Conservation (phyloP, 2,329 filamentous ascomycete species). For the Microcyclospora pomicola region DNA sequence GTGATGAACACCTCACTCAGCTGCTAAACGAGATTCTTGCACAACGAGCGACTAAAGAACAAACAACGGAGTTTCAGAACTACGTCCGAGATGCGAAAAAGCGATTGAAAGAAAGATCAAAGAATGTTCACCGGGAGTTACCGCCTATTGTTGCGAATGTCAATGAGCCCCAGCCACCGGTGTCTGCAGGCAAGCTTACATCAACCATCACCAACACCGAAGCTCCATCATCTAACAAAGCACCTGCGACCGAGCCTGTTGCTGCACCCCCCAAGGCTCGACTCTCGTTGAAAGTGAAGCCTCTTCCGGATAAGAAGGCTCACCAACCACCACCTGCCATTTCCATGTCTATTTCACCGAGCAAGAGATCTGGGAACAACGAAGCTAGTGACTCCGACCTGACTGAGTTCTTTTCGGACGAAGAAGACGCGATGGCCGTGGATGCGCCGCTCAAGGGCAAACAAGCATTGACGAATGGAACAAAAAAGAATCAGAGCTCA, state of each 20-base stretch:
- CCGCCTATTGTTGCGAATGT: constrained; percentile 18
- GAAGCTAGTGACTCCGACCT: constrained; percentile 15
- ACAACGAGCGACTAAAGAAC: constrained; percentile 25
- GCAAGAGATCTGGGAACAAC: constrained; percentile 14
- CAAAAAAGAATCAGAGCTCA: constrained; percentile 15
- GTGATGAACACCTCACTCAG: constrained; percentile 23
- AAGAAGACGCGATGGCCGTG: constrained; percentile 15
- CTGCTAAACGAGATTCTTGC: constrained; percentile 31
- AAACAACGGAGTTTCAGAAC: constrained; percentile 28
- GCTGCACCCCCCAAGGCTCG: constrained; percentile 11
- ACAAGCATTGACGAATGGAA: constrained; percentile 5
- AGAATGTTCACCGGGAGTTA: constrained; percentile 20
- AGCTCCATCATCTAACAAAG: constrained; percentile 7
- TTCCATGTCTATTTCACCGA: constrained; percentile 13
- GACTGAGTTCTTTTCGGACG: constrained; percentile 23
- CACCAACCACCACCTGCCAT: background rate
- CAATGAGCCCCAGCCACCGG: constrained; percentile 1
- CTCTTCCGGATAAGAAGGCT: constrained; percentile 6
- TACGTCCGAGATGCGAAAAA: constrained; percentile 32
- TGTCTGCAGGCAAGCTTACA: background rate
- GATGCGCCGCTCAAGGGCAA: constrained; percentile 2
- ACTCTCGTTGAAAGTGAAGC: constrained; percentile 19
- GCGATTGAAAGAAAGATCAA: constrained; percentile 18
- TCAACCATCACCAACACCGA: constrained; percentile 1
- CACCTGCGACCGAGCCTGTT: constrained; percentile 19